Conservation (phyloP, 805 yeast species). For the Ogataea nitratoaversa region DNA sequence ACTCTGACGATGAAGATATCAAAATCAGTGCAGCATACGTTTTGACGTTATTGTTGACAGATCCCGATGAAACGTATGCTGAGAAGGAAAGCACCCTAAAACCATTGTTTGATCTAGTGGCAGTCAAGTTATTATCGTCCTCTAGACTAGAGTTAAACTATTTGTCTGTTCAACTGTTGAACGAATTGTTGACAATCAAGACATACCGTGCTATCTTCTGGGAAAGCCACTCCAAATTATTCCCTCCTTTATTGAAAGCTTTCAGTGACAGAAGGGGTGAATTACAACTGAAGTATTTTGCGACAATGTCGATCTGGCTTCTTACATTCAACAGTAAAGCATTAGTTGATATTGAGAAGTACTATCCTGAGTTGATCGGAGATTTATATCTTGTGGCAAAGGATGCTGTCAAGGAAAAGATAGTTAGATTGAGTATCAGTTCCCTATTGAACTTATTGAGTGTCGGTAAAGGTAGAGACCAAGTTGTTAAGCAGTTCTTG, state of each 20-base stretch:
- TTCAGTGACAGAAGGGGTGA: constrained; percentile 43
- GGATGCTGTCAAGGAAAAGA: constrained; percentile 86
- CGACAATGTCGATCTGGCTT: constrained; percentile 78
- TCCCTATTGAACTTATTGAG: constrained; percentile 59
- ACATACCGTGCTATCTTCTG: constrained; percentile 51
- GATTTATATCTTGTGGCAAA: constrained; percentile 57
- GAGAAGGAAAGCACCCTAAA: constrained; percentile 34
- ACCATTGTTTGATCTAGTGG: constrained; percentile 35
- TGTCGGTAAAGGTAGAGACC: constrained; percentile 36
- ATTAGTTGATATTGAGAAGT: constrained; percentile 43
- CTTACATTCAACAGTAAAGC: constrained; percentile 65
- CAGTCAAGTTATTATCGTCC: constrained; percentile 25
- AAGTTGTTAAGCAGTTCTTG: constrained; percentile 58
- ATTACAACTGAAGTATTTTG: constrained; percentile 80
- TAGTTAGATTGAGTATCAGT: constrained; percentile 79
- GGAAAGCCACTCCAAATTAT: constrained; percentile 35
- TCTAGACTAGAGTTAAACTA: constrained; percentile 50
- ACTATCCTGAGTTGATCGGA: constrained; percentile 52
- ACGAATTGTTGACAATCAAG: constrained; percentile 54
- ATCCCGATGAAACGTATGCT: constrained; percentile 11
- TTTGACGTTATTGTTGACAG: constrained; percentile 44
- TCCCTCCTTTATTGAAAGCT: constrained; percentile 48
- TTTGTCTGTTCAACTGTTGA: constrained; percentile 60
- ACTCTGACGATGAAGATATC: constrained; percentile 52
- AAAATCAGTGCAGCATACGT: constrained; percentile 53